Base-by-base conservation (phyloP, 2,329 filamentous ascomycete species). In the Leptoxyphium fumago region DNA sequence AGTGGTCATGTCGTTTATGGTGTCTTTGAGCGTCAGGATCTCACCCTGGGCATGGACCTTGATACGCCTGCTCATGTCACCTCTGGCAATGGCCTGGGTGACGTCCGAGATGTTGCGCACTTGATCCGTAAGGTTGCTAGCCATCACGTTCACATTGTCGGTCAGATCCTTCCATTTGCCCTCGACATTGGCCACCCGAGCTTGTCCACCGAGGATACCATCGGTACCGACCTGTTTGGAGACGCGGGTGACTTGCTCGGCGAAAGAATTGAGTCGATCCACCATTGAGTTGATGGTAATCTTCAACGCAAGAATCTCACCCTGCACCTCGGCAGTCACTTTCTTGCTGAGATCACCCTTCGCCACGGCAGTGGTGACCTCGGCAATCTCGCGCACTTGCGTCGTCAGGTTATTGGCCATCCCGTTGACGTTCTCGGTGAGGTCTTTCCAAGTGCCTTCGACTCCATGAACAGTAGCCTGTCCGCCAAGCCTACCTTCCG, bases 1-100 rank as follows among this genome's bases (percentile, higher is more conserved):
- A 61, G 88, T 88, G 52, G 96, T 89, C 89, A 95, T 95, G 78
- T 95, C 89, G 63, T 95, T 95, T 69, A 95, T 94, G 38, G 89
- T 96, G 59, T 93, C 86, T 61, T 95, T 95, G 43, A 96, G 69
- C 2, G 94, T 81, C 51, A 91, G 76, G 51, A 96, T 94, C 64
- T 96, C 89, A 65, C 89, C 89, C 64, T 89, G 87, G 43, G 89
- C 89, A 56, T 94, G 83, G 7, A 96, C 89, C 52, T 94, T 84
- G 56, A 96, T 94, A 67, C 91, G 91, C 63, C 88, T 84, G 64
- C 84, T 93, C 77, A 96, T 86, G 65, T 95, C 86, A 58, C 89
- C 89, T 60, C 91, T 87, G 51, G 88, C 88, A 64, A 94, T 94
- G 52, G 88, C 87, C 63, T 94, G 87, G 1, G 87, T 94, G 57